Conservation (phyloP, 352 stramenopile species). For the Globisporangium paddicum region DNA sequence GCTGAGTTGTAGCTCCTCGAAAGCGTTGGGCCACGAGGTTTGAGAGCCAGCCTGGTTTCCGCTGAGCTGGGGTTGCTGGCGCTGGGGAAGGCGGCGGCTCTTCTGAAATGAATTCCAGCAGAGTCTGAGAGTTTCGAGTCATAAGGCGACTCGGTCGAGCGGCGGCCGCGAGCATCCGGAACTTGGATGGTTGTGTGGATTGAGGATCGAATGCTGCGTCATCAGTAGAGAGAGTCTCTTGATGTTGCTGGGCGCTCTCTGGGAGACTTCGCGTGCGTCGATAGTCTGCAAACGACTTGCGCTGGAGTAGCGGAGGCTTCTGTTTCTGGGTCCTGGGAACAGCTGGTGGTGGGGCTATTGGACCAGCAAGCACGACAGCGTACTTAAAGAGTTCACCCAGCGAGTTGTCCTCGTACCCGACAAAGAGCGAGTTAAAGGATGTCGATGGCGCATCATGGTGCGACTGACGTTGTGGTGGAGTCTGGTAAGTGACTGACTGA, state of each 20-base stretch:
- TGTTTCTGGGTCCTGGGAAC: constrained; percentile 19
- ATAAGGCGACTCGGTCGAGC: constrained; percentile 19
- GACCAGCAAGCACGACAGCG: constrained; percentile 54
- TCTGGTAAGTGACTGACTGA: background rate
- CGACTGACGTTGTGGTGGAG: background rate
- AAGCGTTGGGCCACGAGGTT: constrained; percentile 31
- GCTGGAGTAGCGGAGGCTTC: constrained; percentile 24
- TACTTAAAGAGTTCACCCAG: constrained; percentile 68
- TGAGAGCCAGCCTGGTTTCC: constrained; percentile 26
- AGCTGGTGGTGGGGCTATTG: constrained; percentile 11
- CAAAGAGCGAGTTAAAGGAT: constrained; percentile 17
- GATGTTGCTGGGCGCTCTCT: constrained; percentile 19
- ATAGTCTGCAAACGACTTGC: constrained; percentile 31
- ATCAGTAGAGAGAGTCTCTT: constrained; percentile 12
- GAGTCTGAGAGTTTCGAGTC: constrained; percentile 20
- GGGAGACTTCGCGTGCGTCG: constrained; percentile 35
- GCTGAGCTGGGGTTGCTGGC: constrained; percentile 10
- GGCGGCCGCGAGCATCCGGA: constrained; percentile 19
- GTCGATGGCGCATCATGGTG: constrained; percentile 10
- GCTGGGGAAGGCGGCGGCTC: constrained; percentile 16
- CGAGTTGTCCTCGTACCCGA: constrained; percentile 39
- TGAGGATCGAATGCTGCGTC: constrained; percentile 7
- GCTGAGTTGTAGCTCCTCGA: constrained; percentile 13
- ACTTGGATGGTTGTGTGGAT: constrained; percentile 13
- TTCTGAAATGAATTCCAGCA: constrained; percentile 28